These are phyloP conservation scores for Gilbertella persicaria DNA, from an alignment of 371 early-diverging fungal genomes.

Conservation along the genomic window DNA sequence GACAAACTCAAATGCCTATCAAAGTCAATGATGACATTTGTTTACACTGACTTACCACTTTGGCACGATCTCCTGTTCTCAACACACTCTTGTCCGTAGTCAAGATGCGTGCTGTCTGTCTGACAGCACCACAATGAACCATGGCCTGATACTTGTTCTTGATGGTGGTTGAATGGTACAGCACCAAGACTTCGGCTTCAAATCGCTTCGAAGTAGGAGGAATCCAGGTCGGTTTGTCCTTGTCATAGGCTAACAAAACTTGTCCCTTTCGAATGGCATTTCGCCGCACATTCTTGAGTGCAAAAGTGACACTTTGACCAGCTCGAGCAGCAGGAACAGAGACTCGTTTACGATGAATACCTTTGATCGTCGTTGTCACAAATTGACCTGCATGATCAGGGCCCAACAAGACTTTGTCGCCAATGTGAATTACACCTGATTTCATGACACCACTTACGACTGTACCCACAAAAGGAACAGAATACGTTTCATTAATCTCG, in stretches of 20 bases:
- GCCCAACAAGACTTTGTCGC: slow-evolving; percentile 84
- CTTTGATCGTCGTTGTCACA: slow-evolving; percentile 73
- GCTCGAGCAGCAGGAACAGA: slow-evolving; percentile 75
- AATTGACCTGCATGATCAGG: slow-evolving; percentile 86
- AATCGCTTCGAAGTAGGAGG: slow-evolving; percentile 76
- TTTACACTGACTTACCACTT: slow-evolving; percentile 54
- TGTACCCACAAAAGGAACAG: slow-evolving; percentile 89
- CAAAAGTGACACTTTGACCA: slow-evolving; percentile 87
- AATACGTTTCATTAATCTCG: slow-evolving; percentile 88
- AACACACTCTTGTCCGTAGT: slow-evolving; percentile 71
- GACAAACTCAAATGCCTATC: slow-evolving; percentile 74
- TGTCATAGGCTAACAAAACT: slow-evolving; percentile 73
- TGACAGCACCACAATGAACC: slow-evolving; percentile 89
- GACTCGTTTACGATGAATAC: slow-evolving; percentile 88
- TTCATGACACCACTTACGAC: slow-evolving; percentile 75
- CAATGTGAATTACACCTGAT: slow-evolving; percentile 70
- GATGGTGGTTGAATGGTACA: slow-evolving; percentile 93
- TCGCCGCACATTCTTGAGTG: slow-evolving; percentile 82
- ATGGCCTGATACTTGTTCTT: slow-evolving; percentile 90
- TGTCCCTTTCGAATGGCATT: slow-evolving; percentile 85
- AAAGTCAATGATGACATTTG: not conserved
- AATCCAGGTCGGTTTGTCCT: slow-evolving; percentile 43
- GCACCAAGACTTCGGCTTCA: slow-evolving; percentile 88
- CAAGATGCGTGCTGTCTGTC: slow-evolving; percentile 88
- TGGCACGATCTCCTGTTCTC: slow-evolving; percentile 87